Percentiles rank a stretch among this genome's conserved stretches.
Conservation (phyloP, 345 rosid species). For the Arabis alpina region DNA sequence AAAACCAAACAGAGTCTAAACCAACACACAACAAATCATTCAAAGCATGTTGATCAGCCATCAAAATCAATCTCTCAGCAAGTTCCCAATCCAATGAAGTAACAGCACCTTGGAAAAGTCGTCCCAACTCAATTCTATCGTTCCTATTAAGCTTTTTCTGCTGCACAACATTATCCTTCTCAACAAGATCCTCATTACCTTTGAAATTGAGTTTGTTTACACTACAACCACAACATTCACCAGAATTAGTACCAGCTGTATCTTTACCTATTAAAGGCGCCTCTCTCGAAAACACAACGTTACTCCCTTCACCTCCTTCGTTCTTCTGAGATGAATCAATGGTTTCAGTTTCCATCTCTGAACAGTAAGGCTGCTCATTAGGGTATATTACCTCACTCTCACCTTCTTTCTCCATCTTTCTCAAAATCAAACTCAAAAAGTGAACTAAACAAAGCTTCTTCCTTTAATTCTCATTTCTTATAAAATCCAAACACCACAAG, state of each 20-base stretch:
- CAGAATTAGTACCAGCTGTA: slow-evolving; percentile 43
- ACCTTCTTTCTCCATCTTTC: slow-evolving; percentile 20
- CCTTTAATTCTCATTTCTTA: background rate
- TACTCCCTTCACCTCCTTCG: slow-evolving; percentile 65
- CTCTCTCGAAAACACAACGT: slow-evolving; percentile 66
- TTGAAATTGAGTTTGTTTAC: slow-evolving; percentile 53
- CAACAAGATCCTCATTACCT: slow-evolving; percentile 52
- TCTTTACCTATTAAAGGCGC: slow-evolving; percentile 58
- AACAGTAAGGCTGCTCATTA: slow-evolving; percentile 36
- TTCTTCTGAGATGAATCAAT: slow-evolving; percentile 42
- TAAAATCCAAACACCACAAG: background rate
- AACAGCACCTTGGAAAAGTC: slow-evolving; percentile 77
- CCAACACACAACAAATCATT: slow-evolving; percentile 90
- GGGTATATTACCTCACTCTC: slow-evolving; percentile 19
- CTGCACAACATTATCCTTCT: slow-evolving; percentile 50
- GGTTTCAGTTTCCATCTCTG: slow-evolving; percentile 60
- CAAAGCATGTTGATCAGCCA: slow-evolving; percentile 83
- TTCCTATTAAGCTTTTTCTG: slow-evolving; percentile 70
- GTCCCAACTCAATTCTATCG: slow-evolving; percentile 77
- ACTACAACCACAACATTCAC: slow-evolving; percentile 56
- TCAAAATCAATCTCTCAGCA: slow-evolving; percentile 71
- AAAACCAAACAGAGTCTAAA: slow-evolving; percentile 90
- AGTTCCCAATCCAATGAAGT: slow-evolving; percentile 88
- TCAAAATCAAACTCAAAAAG: background rate
- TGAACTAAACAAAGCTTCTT: background rate